Evolutionary conservation across 306 rosid genomes (phyloP), one percentile per base, ranked within the genome.

Genomic region (Cicer bijugum): DNA sequence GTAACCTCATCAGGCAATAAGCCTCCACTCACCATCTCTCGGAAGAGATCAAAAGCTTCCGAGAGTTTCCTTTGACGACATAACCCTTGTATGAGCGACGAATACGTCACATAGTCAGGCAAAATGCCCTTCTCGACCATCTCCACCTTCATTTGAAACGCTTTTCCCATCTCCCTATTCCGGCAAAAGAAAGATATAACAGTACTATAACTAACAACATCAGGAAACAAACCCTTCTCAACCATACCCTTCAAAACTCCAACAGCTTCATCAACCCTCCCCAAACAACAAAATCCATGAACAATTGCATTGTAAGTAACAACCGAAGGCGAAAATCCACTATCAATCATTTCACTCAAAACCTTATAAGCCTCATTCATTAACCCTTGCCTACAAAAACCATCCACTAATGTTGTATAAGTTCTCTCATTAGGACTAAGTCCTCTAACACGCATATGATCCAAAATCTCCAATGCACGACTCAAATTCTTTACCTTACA

Each of bases 131-230:
- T 86, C 75, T 82, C 82, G 55, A 85, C 77, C 98, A 93, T 89
- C 86, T 86, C 91, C 57, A 28, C 73, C 83, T 93, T 93, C 82
- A 86, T 77, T 64, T 77, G 78, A 72, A 93, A 89, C 0, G 96
- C 96, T 47, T 80, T 93, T 23, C 77, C 97, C 42, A 93, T 28
- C 43, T 91, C 93, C n/a, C 80, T 86, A 80, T 73, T 79, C 48
- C 84, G 69, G 68, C 96, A 93, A 75, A 86, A 89, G 72, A 97
- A 89, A 16, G 96, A 87, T 78, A 93, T 86, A 33, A 91, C 74
- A 20, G 98, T 89, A 80, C 97, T 89, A 79, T 93, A 89, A 81
- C 89, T 93, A 14, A 93, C 89, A 14, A 89, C 88, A 83, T 93
- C 93, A 7, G 91, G 97, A 15, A 46, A 71, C 74, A 93, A 79